Conservation (phyloP, 2,329 filamentous ascomycete species). For the Alternaria arbusti region DNA sequence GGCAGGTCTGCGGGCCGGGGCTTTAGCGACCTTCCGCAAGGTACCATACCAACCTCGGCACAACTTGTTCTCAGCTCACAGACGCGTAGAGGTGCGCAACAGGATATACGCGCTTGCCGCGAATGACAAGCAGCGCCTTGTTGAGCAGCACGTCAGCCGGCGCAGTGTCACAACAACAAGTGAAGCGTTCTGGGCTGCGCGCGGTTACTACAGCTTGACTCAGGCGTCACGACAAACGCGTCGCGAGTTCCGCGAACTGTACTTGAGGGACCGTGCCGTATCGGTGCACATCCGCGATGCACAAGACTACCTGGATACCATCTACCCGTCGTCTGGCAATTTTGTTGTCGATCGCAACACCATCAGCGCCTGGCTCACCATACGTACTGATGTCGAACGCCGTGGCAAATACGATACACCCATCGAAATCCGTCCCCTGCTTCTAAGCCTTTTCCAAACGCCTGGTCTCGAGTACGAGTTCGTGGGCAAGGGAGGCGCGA, state of each 20-base stretch:
- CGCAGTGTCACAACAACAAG: slow-evolving; percentile 2
- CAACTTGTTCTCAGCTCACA: slow-evolving; percentile 7
- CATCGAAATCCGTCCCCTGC: slow-evolving; percentile 12
- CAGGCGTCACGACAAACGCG: slow-evolving; percentile 14
- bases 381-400: slow-evolving; percentile 14
- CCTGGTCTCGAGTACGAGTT: slow-evolving; percentile 14
- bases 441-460: slow-evolving; percentile 7
- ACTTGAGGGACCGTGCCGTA: slow-evolving; percentile 9
- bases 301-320: slow-evolving; percentile 10
- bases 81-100: slow-evolving; percentile 13
- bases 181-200: slow-evolving; percentile 8
- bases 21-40: slow-evolving; percentile 13
- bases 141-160: slow-evolving; percentile 14
- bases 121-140: slow-evolving; percentile 7
- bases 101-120: slow-evolving; percentile 12
- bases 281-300: slow-evolving; percentile 18
- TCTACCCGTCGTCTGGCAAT: slow-evolving; percentile 2
- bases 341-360: slow-evolving; percentile 3
- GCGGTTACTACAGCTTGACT: slow-evolving; percentile 14
- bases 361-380: slow-evolving; percentile 11
- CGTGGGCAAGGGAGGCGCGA: slow-evolving; percentile 5
- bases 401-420: slow-evolving; percentile 14
- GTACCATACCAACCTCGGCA: slow-evolving; percentile 12
- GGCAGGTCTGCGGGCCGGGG: slow-evolving; percentile 1
- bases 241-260: slow-evolving; percentile 10